Conservation (phyloP, 257 asterid species). For the Penstemon barbatus region DNA sequence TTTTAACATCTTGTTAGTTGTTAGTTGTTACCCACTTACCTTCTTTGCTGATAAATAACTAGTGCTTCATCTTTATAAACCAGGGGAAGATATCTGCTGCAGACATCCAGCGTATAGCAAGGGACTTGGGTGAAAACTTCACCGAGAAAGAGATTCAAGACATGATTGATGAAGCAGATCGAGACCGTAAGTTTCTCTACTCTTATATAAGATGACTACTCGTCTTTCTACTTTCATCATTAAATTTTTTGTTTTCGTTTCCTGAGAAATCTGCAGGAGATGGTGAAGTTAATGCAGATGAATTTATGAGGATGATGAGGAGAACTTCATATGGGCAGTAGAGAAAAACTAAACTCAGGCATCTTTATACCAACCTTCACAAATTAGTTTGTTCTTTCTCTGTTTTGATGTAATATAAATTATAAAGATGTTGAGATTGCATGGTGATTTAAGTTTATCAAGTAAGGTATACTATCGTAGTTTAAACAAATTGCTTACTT, state of each 20-base stretch:
- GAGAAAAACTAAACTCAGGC: slow-evolving; percentile 8
- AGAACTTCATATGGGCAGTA: slow-evolving; percentile 76
- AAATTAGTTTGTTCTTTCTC: not conserved
- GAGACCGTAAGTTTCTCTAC: slow-evolving; percentile 68
- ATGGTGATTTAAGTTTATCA: not conserved
- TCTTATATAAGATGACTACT: not conserved
- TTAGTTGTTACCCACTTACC: not conserved
- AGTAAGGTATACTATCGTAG: not conserved
- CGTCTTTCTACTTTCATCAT: not conserved
- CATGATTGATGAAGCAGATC: slow-evolving; percentile 93
- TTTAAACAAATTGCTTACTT: not conserved
- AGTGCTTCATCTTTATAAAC: slow-evolving; percentile 29
- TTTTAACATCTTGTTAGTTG: slow-evolving; percentile 13
- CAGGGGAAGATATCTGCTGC: slow-evolving; percentile 89
- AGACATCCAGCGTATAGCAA: slow-evolving; percentile 84
- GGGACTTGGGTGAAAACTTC: slow-evolving; percentile 76
- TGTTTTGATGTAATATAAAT: slow-evolving; percentile 20
- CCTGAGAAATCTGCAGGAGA: slow-evolving; percentile 55
- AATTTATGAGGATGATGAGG: slow-evolving; percentile 90
- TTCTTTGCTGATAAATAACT: slow-evolving; percentile 25
- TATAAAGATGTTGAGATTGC: not conserved
- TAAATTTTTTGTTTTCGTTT: not conserved
- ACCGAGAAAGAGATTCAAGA: slow-evolving; percentile 78
- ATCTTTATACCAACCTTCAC: not conserved
- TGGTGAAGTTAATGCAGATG: slow-evolving; percentile 83